These are phyloP conservation scores for Phalaenopsis equestris DNA, from an alignment of 106 monocot genomes.

Conservation along the genomic window DNA sequence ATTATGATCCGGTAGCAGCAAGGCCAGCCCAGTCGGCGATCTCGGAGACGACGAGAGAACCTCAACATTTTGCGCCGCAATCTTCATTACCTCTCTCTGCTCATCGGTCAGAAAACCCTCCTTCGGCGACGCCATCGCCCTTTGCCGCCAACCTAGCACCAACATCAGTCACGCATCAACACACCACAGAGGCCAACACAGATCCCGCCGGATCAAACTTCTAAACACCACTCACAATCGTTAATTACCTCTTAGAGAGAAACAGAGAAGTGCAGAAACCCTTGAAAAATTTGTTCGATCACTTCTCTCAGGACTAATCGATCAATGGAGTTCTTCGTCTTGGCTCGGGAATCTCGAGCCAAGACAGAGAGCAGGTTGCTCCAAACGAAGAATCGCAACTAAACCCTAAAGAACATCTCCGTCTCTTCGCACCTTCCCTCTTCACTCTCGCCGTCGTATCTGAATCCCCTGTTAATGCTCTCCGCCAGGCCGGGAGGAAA, in stretches of 20 bases:
- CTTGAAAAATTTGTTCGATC: background rate
- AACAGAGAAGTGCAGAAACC: background rate
- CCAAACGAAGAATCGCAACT: background rate
- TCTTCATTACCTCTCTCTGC: conserved; percentile 62
- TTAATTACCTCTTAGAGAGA: conserved; percentile 5
- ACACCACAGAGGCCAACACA: background rate
- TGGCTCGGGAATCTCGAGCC: conserved; percentile 18
- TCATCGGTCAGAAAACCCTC: conserved; percentile 63
- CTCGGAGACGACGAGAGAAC: conserved; percentile 37
- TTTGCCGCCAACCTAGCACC: background rate
- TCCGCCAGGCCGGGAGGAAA: background rate
- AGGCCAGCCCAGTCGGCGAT: conserved; percentile 21
- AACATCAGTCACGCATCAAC: background rate
- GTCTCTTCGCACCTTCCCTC: background rate
- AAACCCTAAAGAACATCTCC: background rate
- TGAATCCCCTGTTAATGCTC: background rate
- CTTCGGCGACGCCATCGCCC: conserved; percentile 53
- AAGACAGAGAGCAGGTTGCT: background rate
- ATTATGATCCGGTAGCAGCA: conserved; percentile 20
- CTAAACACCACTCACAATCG: background rate
- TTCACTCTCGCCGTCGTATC: background rate
- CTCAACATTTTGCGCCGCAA: conserved; percentile 54
- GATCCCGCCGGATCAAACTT: background rate
- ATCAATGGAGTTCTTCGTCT: conserved; percentile 5
- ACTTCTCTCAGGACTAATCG: background rate